phyloP scores from a whole-genome alignment of 2,329 filamentous ascomycete species.

The Clathrospora elynae region DNA sequence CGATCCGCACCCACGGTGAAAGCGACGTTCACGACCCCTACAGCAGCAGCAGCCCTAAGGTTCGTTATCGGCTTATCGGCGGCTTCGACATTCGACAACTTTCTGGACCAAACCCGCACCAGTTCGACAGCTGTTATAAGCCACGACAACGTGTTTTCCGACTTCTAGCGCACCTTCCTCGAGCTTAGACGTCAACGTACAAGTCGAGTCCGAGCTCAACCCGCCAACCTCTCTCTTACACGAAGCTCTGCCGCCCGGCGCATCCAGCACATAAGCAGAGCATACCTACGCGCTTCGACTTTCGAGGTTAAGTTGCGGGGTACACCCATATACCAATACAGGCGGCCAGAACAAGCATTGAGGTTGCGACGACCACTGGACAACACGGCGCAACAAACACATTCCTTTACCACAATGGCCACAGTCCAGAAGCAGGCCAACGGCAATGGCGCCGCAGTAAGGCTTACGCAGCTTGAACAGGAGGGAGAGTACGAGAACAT shows the following conservation, averaged over 20 bases:
- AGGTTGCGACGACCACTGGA: background rate
- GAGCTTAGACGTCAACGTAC: background rate
- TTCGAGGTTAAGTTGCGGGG: conserved; percentile 15
- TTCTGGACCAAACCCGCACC: conserved; percentile 25
- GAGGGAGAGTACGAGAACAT: conserved; percentile 57
- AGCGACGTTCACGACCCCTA: no score
- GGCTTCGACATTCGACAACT: conserved; percentile 31
- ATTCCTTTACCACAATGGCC: conserved; percentile 28
- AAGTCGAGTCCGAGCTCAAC: background rate
- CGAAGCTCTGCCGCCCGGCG: conserved; percentile 10
- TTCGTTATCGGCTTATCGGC: conserved; percentile 47
- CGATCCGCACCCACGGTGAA: conserved; percentile 2
- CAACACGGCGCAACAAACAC: conserved; percentile 1
- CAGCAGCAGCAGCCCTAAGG: conserved; percentile 18
- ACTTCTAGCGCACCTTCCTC: conserved; percentile 1
- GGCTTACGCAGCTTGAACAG: conserved; percentile 19
- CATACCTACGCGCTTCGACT: conserved; percentile 6
- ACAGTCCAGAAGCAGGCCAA: conserved; percentile 35
- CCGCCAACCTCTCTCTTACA: conserved; percentile 6
- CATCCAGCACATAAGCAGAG: conserved; percentile 9
- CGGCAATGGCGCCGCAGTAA: conserved; percentile 38
- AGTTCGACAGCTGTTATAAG: conserved; percentile 11
- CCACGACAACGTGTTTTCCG: conserved; percentile 1
- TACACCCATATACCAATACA: conserved; percentile 2
- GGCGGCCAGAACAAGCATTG: background rate